Evolutionary conservation across 2,329 filamentous ascomycete genomes (phyloP), one percentile per base, ranked within the genome.

Genomic region (Fusarium tupiense): DNA sequence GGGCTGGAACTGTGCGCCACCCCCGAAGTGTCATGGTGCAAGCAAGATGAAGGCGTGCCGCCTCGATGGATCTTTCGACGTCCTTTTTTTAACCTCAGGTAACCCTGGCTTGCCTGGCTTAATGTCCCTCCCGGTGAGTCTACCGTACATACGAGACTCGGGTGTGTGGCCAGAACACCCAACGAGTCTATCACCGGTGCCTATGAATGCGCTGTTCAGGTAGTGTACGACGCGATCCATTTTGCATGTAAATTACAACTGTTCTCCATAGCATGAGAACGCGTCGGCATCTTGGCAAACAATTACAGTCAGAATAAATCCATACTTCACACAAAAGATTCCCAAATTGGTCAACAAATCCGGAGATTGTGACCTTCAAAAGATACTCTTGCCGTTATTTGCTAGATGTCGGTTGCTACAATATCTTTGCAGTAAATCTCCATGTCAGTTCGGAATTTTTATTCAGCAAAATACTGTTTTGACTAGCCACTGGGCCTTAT

Each of bases 1-100:
- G 52, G 46, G 68, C 67, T 56, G 67, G 67, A 64, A 58, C 67
- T 70, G 59, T 74, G 69, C 75, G 75, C 76, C 76, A 78, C 75
- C 63, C 61, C 61, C 61, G 43, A 68, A 54, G 64, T 67, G 58
- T 53, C 64, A 44, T 50, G 37, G 63, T 70, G 56, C 59, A 46
- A 44, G 56, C 59, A 46, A 44, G 61, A 52, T 44, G 46, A 47
- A 72, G 72, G 62, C 67, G 49, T 61, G 49, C 59, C 62, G 49
- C 67, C 61, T 67, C 20, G 67, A 72, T 69, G 43, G 59, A 64
- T 69, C 43, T 65, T 53, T 67, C 61, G 64, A 60, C 49, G 24
- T 35, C 22, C 5, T n/a, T 52, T 52, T 31, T 68, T 64, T 57
- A 29, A 52, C n/a, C 35, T 33, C 43, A 41, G 35, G 64, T 20